phyloP scores from a whole-genome alignment of 108 stramenopile species.

The Cyclotella distinguenda region DNA sequence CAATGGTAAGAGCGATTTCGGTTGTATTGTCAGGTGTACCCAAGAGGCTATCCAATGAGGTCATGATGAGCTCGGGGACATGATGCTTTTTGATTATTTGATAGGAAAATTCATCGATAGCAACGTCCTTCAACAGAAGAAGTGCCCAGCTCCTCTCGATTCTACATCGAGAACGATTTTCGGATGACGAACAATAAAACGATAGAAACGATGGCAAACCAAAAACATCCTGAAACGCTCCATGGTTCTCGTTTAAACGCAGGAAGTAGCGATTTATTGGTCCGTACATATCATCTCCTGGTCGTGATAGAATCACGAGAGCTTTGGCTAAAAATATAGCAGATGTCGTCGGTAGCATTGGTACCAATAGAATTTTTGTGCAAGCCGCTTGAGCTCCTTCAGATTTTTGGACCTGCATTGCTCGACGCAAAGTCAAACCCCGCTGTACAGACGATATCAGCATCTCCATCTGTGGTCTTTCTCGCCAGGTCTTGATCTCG shows the following conservation, averaged over 20 bases:
- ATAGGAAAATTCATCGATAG: slow-evolving; percentile 64
- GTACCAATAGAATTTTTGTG: slow-evolving; percentile 18
- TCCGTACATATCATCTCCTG: slow-evolving; percentile 73
- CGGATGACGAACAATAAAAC: slow-evolving; percentile 72
- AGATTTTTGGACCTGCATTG: slow-evolving; percentile 27
- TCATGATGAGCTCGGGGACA: slow-evolving; percentile 74
- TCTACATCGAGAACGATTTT: slow-evolving; percentile 51
- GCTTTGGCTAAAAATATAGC: slow-evolving; percentile 75
- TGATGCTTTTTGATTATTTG: slow-evolving; percentile 64
- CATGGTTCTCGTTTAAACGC: slow-evolving; percentile 59
- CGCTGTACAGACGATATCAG: slow-evolving; percentile 74
- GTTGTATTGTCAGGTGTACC: slow-evolving; percentile 22
- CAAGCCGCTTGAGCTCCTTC: slow-evolving; percentile 6
- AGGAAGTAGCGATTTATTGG: slow-evolving; percentile 79
- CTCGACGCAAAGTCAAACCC: slow-evolving; percentile 52
- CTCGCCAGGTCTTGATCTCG: slow-evolving; percentile 61
- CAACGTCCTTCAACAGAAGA: slow-evolving; percentile 60
- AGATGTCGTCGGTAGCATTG: slow-evolving; percentile 59
- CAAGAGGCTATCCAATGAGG: slow-evolving; percentile 51
- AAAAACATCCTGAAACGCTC: slow-evolving; percentile 77
- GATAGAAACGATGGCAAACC: slow-evolving; percentile 79
- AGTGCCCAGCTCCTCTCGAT: slow-evolving; percentile 76
- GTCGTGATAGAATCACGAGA: slow-evolving; percentile 57
- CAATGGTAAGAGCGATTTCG: slow-evolving; percentile 38
- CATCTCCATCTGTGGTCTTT: slow-evolving; percentile 78